Conservation (phyloP, 208 protist genomes). For the Trichomonas tenax region DNA sequence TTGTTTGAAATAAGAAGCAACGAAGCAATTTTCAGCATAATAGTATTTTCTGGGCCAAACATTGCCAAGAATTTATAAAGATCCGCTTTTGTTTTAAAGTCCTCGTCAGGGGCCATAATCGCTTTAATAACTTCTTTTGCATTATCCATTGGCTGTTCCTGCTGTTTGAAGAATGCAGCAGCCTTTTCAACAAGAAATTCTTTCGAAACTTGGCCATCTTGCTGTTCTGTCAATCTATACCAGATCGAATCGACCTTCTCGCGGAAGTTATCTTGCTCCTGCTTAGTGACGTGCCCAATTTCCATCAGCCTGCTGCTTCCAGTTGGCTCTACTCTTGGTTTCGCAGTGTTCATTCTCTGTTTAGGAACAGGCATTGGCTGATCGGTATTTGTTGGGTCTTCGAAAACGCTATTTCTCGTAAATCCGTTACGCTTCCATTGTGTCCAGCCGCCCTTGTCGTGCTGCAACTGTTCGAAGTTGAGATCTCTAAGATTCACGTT, state of each 20-base stretch:
- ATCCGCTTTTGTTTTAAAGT: not conserved
- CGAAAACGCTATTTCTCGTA: not conserved
- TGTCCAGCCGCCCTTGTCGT: not conserved
- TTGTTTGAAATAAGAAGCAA: not conserved
- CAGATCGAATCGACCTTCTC: not conserved
- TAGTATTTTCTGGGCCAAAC: not conserved
- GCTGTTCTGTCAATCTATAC: not conserved
- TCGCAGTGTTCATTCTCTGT: not conserved
- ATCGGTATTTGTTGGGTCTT: not conserved
- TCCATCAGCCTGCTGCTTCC: not conserved
- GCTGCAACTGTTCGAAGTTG: not conserved
- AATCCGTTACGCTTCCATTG: not conserved
- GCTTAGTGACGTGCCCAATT: not conserved
- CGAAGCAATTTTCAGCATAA: conserved; percentile 4
- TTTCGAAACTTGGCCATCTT: not conserved
- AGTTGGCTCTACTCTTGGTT: not conserved
- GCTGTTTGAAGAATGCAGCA: not conserved
- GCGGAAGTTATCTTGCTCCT: not conserved
- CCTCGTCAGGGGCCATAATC: not conserved
- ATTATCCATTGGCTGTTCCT: not conserved
- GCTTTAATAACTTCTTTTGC: not conserved
- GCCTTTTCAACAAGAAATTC: not conserved
- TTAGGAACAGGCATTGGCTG: not conserved
- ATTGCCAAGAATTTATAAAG: conserved; percentile 11
- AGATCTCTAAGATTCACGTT: not conserved